Evolutionary conservation across 257 asterid genomes (phyloP).

Genomic region (Solanum dulcamara): DNA sequence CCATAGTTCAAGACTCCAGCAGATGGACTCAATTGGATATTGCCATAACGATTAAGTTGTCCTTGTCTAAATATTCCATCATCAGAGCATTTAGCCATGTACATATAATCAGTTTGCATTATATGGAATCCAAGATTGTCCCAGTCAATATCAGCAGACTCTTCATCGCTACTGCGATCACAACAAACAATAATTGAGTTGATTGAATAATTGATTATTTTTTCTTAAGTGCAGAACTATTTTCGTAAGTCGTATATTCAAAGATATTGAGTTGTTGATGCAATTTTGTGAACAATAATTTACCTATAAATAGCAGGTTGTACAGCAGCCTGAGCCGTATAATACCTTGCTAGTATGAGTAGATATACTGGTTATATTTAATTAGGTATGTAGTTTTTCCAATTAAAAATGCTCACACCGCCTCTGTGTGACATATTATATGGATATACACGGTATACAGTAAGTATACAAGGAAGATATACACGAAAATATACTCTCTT

Average conservation of each 20-base stretch:
- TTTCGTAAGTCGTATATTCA: background rate
- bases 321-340: slow-evolving; percentile 19
- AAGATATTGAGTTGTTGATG: background rate
- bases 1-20: slow-evolving; percentile 79
- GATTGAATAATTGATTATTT: background rate
- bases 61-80: slow-evolving; percentile 43
- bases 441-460: background rate
- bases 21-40: slow-evolving; percentile 56
- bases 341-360: slow-evolving; percentile 4
- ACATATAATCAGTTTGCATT: slow-evolving; percentile 59
- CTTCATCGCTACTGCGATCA: slow-evolving; percentile 19
- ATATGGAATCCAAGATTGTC: slow-evolving; percentile 48
- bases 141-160: slow-evolving; percentile 47
- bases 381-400: too few relatives aligned
- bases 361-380: too few relatives aligned
- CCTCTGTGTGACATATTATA: background rate
- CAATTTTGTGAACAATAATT: background rate
- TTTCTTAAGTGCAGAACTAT: background rate
- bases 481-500: background rate
- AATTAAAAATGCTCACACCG: too few relatives aligned
- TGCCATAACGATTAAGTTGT: slow-evolving; percentile 39
- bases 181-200: background rate
- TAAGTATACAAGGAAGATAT: background rate
- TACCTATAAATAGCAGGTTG: background rate
- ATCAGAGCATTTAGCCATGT: slow-evolving; percentile 24